phyloP scores from a whole-genome alignment of 2,329 filamentous ascomycete species.

The Phaeomoniella chlamydospora region DNA sequence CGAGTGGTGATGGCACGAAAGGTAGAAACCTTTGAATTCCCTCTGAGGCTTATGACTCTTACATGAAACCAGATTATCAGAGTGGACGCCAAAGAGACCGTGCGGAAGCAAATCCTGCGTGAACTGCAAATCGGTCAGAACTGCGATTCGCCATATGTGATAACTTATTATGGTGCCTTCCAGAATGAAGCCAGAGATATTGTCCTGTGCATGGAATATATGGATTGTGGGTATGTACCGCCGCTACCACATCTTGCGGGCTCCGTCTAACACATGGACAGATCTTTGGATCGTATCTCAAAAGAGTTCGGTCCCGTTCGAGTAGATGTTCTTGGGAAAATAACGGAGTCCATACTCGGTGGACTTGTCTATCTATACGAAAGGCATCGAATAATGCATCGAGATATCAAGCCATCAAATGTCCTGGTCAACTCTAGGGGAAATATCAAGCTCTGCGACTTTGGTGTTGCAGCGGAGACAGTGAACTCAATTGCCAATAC shows the following conservation, averaged over 20 bases:
- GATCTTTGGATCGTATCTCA: slow-evolving; percentile 83
- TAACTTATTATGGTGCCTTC: slow-evolving; percentile 95
- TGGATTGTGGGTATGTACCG: slow-evolving; percentile 84
- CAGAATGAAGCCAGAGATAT: slow-evolving; percentile 94
- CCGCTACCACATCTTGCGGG: slow-evolving; percentile 3
- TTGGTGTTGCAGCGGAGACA: slow-evolving; percentile 94
- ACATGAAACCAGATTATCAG: slow-evolving; percentile 62
- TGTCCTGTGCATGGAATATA: slow-evolving; percentile 99
- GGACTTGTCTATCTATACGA: slow-evolving; percentile 91
- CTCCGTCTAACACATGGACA: slow-evolving; percentile 22
- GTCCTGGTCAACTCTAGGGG: slow-evolving; percentile 90
- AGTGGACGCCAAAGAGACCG: slow-evolving; percentile 93
- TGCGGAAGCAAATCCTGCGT: slow-evolving; percentile 90
- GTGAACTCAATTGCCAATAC: slow-evolving; percentile 97
- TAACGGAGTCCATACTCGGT: slow-evolving; percentile 86
- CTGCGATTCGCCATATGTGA: slow-evolving; percentile 92
- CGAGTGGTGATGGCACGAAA: slow-evolving; percentile 97
- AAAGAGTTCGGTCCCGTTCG: slow-evolving; percentile 89
- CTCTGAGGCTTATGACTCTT: background rate
- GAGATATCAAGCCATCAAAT: slow-evolving; percentile 97
- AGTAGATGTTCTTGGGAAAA: slow-evolving; percentile 93
- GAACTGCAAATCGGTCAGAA: slow-evolving; percentile 98
- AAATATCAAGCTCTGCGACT: slow-evolving; percentile 94
- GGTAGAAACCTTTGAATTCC: slow-evolving; percentile 34
- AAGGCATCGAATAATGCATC: slow-evolving; percentile 95